Conservation (phyloP, 2,329 filamentous ascomycete species). For the Penicillium italicum region DNA sequence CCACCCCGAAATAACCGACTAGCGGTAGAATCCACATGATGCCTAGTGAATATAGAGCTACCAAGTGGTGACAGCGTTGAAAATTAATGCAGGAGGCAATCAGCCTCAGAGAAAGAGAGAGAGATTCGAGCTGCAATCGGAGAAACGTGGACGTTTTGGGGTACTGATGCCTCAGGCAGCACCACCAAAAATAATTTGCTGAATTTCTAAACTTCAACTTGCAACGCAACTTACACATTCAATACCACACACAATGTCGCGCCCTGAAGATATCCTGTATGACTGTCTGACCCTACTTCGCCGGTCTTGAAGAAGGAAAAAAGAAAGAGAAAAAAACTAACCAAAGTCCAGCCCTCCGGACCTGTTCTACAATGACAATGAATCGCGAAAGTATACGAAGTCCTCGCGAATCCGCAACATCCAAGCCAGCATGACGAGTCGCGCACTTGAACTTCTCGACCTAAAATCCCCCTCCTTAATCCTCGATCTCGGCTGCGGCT, state of each 20-base stretch:
- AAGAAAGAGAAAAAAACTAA: conserved; percentile 19
- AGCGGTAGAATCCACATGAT: conserved; percentile 93
- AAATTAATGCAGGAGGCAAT: not conserved
- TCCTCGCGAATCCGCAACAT: conserved; percentile 93
- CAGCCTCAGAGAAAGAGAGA: not conserved
- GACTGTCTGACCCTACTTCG: conserved; percentile 25
- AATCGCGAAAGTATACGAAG: conserved; percentile 96
- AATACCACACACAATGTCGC: conserved; percentile 68
- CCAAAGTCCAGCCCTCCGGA: conserved; percentile 69
- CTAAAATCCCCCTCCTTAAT: conserved; percentile 77
- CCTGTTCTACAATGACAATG: conserved; percentile 93
- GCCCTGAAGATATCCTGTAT: conserved; percentile 91
- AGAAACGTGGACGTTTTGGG: conserved; percentile 14
- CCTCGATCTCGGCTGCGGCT: conserved; percentile 95
- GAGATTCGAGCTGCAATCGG: not conserved
- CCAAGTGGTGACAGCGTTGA: conserved; percentile 25
- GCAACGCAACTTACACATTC: not conserved
- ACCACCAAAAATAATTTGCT: conserved; percentile 16
- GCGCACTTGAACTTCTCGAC: conserved; percentile 86
- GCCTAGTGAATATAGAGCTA: not conserved
- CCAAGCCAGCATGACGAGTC: conserved; percentile 89
- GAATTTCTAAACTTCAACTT: conserved; percentile 2
- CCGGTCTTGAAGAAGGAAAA: not conserved
- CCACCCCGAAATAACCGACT: conserved; percentile 80
- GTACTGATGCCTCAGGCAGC: conserved; percentile 11